Percentiles rank a stretch among this genome's conserved stretches.
phyloP scores from a whole-genome alignment of 306 rosid genomes.

The Fragaria ananassa region DNA sequence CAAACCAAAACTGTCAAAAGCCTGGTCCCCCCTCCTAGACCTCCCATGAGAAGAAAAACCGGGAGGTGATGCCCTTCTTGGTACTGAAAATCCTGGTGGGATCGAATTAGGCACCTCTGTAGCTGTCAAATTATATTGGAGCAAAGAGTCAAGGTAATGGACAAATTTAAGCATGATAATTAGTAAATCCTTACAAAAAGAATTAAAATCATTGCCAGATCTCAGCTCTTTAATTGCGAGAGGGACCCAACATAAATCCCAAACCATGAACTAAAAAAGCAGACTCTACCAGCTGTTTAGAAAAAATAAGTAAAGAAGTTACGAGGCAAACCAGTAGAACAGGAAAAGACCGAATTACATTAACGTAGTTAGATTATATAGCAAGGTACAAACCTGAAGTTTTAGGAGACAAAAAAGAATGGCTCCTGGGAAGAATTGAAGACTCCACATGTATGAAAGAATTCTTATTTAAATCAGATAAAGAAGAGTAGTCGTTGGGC shows the following conservation, averaged over 20 bases:
- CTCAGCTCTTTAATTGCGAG: not conserved
- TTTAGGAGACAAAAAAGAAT: conserved; percentile 9
- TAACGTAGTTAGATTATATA: not conserved
- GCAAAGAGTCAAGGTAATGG: not conserved
- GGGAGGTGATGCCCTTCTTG: conserved; percentile 19
- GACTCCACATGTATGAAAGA: not conserved
- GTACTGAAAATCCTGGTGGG: conserved; percentile 15
- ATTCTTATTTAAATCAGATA: not conserved
- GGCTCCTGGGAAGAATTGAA: not conserved
- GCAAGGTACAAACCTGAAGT: conserved; percentile 7
- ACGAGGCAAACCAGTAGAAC: not conserved
- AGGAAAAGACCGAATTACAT: not conserved
- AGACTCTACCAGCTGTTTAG: not conserved
- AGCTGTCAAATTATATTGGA: not conserved
- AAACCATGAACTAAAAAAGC: conserved; percentile 1
- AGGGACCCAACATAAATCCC: conserved; percentile 1
- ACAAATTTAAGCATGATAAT: not conserved
- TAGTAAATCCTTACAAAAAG: not conserved
- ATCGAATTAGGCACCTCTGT: conserved; percentile 8
- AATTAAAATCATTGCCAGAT: not conserved
- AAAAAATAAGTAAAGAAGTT: not conserved
- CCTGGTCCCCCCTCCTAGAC: not conserved
- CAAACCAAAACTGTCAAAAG: conserved; percentile 12
- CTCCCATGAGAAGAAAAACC: conserved; percentile 18
- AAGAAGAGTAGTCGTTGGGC: not conserved